These are phyloP conservation scores for Polytrichum formosum DNA, from an alignment of 225 moss, liverwort and hornwort species.

Conservation along the genomic window DNA sequence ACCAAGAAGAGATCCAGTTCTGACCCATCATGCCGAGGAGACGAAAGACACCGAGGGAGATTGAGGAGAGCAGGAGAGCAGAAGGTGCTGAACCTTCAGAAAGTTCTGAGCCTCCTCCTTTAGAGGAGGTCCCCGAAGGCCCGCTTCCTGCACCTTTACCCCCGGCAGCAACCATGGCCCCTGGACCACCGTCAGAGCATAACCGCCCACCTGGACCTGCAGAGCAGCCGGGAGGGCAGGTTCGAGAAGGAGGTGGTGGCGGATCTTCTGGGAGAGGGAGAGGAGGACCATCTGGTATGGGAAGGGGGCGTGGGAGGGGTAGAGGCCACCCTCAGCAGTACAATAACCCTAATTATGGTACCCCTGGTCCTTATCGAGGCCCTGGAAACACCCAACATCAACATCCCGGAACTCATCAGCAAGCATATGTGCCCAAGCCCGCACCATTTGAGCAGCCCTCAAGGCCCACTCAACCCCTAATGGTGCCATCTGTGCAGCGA, in stretches of 20 bases:
- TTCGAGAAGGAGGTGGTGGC: slow-evolving; percentile 4
- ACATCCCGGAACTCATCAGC: slow-evolving; percentile 34
- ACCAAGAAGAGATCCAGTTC: no score
- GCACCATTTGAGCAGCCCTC: slow-evolving; percentile 3
- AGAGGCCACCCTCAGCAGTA: slow-evolving; percentile 18
- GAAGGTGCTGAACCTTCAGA: slow-evolving; percentile 29
- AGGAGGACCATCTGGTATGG: slow-evolving; percentile 42
- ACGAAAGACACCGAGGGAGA: slow-evolving; percentile 74
- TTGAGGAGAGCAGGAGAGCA: slow-evolving; percentile 67
- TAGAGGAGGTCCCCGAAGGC: neutral
- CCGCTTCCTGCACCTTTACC: slow-evolving; percentile 5
- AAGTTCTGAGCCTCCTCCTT: neutral
- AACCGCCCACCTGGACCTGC: slow-evolving; percentile 8
- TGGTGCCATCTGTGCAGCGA: slow-evolving; percentile 27
- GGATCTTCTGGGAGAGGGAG: slow-evolving; percentile 16
- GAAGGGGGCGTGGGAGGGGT: slow-evolving; percentile 58
- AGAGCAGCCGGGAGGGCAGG: slow-evolving; percentile 16
- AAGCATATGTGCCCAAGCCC: slow-evolving; percentile 34
- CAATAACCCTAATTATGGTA: neutral
- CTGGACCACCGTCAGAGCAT: slow-evolving; percentile 13
- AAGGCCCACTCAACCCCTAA: slow-evolving; percentile 37
- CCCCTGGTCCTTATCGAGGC: slow-evolving; percentile 31
- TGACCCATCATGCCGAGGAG: slow-evolving; percentile 65
- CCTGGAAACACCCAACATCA: slow-evolving; percentile 17
- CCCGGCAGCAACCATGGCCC: slow-evolving; percentile 24